Base-by-base conservation (phyloP, 176 grass and related monocot species). In the Avena eriantha region DNA sequence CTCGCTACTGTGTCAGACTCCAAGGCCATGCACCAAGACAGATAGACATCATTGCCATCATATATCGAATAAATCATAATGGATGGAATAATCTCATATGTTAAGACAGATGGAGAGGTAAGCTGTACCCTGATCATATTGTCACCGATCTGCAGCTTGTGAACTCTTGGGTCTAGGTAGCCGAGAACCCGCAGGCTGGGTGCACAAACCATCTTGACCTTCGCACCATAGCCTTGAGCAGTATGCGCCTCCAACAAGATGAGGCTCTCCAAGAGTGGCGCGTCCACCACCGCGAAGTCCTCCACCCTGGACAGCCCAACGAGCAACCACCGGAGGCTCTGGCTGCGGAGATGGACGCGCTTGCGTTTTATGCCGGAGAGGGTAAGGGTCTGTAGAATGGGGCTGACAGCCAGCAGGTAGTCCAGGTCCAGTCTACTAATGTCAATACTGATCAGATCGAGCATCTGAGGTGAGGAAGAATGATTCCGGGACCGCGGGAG, bases 401-500 rank as follows among this genome's bases (percentile, higher is more conserved):
- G 15, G 51, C 48, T 46, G 13, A 0, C 0, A 11, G 68, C 45
- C 47, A 90, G 70, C 50, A 90, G 19, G 58, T 19, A 17, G 8
- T 81, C 77, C 15, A 90, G 59, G 69, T 85, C 83, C 8, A 6
- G 2, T 9, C 29, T 24, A 4, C 7, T 8, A 11, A 86, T 18
- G 69, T 3, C 4, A 60, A 33, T 72, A 45, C 19, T 3, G 45
- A 14, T 5, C 13, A 90, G 35, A n/a, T 18, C 26, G 39, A 90
- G 57, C 83, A 85, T 60, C 17, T 21, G 5, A 89, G 88, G 12
- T 68, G 68, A 9, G 87, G 82, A 18, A 68, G 5, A 59, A 81
- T 69, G 24, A 31, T 39, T 18, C 6, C 49, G 3, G 39, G 10
- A 6, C 57, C 71, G 56, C 33, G 0, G 8, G 33, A 36, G 65